A percentile compares a stretch with the other conserved stretches of the same genome.
phyloP scores from a whole-genome alignment of 164 flowering plant species.

The Vitis labrusca region DNA sequence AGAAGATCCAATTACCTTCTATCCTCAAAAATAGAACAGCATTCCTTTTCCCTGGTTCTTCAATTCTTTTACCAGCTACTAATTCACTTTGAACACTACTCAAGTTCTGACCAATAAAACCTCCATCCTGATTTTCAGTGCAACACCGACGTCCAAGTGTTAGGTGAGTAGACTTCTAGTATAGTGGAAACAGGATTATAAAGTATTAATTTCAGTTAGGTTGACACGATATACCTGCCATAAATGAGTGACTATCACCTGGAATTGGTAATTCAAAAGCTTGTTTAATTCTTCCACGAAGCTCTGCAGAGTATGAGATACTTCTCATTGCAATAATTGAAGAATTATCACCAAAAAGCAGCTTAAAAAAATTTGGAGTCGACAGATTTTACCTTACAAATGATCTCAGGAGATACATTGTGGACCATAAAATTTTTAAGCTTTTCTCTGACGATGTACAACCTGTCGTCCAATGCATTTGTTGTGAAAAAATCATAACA shows the following conservation, averaged over 20 bases:
- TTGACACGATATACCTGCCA: not conserved
- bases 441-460: constrained; percentile 12
- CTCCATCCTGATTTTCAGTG: not conserved
- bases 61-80: not conserved
- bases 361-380: not conserved
- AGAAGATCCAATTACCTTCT: not conserved
- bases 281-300: constrained; percentile 8
- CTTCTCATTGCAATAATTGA: not conserved
- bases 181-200: not conserved
- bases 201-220: not conserved
- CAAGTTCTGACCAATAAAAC: not conserved
- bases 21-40: not conserved
- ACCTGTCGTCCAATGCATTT: not conserved
- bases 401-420: not conserved
- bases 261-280: not conserved
- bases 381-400: not conserved
- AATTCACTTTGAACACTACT: not conserved
- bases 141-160: not conserved
- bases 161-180: not conserved
- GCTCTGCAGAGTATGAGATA: not conserved
- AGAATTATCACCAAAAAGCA: not conserved
- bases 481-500: no score
- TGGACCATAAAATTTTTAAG: constrained; percentile 3
- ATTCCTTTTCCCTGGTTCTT: not conserved
- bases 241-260: not conserved